phyloP scores from a whole-genome alignment of 768 basidiomycete genomes.

The Xerocomellus chrysenteron region DNA sequence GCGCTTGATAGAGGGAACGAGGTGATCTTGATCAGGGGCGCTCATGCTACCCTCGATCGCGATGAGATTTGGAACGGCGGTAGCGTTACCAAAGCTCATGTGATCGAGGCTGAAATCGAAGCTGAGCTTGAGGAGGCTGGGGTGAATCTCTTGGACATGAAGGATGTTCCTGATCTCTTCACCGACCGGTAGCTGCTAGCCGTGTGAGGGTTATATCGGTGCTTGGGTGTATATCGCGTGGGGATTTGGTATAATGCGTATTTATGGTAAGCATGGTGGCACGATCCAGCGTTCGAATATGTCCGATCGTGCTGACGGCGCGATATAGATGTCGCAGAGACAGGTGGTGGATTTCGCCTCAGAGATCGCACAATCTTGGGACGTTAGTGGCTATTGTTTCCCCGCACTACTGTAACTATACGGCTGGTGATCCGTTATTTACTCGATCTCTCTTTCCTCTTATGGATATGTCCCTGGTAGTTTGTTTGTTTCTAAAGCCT shows the following conservation, averaged over 20 bases:
- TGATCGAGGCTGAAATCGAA: conserved; percentile 61
- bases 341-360: not conserved
- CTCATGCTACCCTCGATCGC: conserved; percentile 69
- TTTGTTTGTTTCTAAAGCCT: conserved; percentile 14
- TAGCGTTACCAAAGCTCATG: conserved; percentile 48
- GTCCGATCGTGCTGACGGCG: not conserved
- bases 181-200: conserved; percentile 44
- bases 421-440: conserved; percentile 1
- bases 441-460: not conserved
- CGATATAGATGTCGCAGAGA: not conserved
- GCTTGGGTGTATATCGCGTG: not conserved
- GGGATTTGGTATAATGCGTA: not conserved
- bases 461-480: not conserved
- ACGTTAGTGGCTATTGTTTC: not conserved
- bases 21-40: conserved; percentile 60
- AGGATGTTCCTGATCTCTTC: conserved; percentile 59
- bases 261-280: conserved; percentile 13
- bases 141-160: conserved; percentile 64
- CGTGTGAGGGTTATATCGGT: not conserved
- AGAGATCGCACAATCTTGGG: not conserved
- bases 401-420: not conserved
- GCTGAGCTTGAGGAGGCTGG: conserved; percentile 68
- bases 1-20: conserved; percentile 64
- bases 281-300: not conserved
- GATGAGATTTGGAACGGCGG: conserved; percentile 61